Evolutionary conservation across 106 monocot species (phyloP), one percentile per base, ranked within the genome.

Genomic region (Allium fistulosum): DNA sequence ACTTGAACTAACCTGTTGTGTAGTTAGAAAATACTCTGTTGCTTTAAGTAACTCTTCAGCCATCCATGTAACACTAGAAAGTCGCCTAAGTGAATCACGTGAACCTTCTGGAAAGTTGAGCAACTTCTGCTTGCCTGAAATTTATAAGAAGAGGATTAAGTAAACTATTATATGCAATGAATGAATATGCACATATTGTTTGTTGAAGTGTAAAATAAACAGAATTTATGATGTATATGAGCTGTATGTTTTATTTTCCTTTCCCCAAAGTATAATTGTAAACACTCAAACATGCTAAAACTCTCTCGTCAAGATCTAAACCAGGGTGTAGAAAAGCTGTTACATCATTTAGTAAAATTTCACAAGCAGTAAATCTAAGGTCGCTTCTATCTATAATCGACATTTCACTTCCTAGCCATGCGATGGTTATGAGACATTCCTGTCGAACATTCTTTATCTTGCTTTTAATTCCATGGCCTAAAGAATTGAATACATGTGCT

Each of bases 341-440:
- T 27, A 97, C 71, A 52, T 87, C 88, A 72, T 51, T 71, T 26
- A 92, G 57, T 58, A 97, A 58, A 50, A 77, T 75, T 72, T 97
- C 97, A 66, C 92, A 84, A 15, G 86, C 97, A 72, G 72, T 79
- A 80, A 81, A 79, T 82, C 84, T 82, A 26, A 92, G 83, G 60
- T 67, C 76, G 61, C 78, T 82, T 65, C 75, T 59, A 66, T 72
- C 69, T 57, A 52, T 72, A 50, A 61, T 22, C 18, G 82, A 75
- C 80, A 92, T 73, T 72, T 92, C 88, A 72, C 62, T 83, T 70
- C 86, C 97, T 65, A 97, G 86, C 92, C 97, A 97, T 65, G 97
- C 84, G 57, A 68, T 72, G 1, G 78, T 67, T 58, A 92, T 66
- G 46, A 97, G 89, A 69, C 92, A 90, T 56, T 87, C 89, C 49